Percentiles rank a stretch among this genome's conserved stretches.
phyloP scores from a whole-genome alignment of 2,329 filamentous ascomycete genomes.

The Metarhizium guizhouense region DNA sequence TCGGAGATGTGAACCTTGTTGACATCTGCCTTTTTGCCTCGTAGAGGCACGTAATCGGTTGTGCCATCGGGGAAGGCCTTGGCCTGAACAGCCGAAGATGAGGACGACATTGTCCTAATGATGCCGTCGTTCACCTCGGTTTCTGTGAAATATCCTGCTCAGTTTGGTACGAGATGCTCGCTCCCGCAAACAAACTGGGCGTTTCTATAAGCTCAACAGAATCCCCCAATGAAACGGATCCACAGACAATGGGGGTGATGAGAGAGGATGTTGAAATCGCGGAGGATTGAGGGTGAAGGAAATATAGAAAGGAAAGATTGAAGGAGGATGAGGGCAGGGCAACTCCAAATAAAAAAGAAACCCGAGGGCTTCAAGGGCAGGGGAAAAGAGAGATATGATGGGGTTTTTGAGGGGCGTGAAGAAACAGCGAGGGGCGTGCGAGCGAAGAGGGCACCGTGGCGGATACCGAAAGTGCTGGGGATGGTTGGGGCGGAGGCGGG shows the following conservation, averaged over 20 bases:
- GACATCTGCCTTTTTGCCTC: conserved; percentile 35
- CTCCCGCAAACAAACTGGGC: neutral
- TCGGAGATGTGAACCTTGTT: conserved; percentile 84
- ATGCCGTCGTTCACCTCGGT: neutral
- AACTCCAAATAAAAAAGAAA: neutral
- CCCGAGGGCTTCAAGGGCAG: neutral
- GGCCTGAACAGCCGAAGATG: conserved; percentile 20
- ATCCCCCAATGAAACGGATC: neutral
- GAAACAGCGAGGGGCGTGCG: neutral
- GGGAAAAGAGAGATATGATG: neutral
- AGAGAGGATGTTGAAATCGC: neutral
- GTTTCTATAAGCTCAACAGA: neutral
- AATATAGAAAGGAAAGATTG: neutral
- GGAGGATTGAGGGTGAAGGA: neutral
- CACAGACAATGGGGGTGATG: neutral
- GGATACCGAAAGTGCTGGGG: conserved; percentile 3
- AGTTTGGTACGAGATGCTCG: neutral
- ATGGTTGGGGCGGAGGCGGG: conserved; percentile 8
- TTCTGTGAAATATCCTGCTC: neutral
- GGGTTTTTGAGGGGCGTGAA: conserved; percentile 2
- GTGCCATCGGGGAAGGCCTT: conserved; percentile 43
- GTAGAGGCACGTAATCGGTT: conserved; percentile 44
- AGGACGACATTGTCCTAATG: conserved; percentile 3
- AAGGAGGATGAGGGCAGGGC: conserved; percentile 1
- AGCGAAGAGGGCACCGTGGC: neutral